Evolutionary conservation across 176 grass and related monocot genomes (phyloP).

Genomic region (Triticum monococcum): DNA sequence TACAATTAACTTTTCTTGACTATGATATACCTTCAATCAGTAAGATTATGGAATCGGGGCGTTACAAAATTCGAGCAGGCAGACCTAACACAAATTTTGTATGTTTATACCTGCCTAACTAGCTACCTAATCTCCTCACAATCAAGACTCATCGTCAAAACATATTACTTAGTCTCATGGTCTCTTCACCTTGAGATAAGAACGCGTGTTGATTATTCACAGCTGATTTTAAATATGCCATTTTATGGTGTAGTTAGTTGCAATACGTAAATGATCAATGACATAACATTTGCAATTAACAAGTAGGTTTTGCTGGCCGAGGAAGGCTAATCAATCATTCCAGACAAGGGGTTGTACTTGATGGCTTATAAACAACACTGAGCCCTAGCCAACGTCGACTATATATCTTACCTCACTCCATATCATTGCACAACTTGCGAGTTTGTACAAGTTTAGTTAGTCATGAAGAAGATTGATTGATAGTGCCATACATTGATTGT

Average conservation of each 20-base stretch:
- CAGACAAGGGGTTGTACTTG: not conserved
- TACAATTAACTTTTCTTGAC: not conserved
- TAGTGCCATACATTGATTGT: not conserved
- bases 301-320: not conserved
- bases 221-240: not conserved
- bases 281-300: not conserved
- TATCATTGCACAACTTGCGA: conserved; percentile 15
- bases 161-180: not conserved
- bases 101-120: not conserved
- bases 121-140: not conserved
- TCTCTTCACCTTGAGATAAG: not conserved
- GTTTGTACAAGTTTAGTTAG: not conserved
- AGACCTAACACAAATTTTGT: not conserved
- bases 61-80: not conserved
- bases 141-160: not conserved
- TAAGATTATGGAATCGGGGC: not conserved
- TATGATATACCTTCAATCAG: not conserved
- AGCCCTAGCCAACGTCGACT: conserved; percentile 1
- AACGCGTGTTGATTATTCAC: not conserved
- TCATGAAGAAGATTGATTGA: not conserved
- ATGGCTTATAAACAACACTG: not conserved
- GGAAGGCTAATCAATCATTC: not conserved
- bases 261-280: not conserved
- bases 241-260: not conserved
- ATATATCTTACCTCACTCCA: not conserved